phyloP scores from a whole-genome alignment of 352 stramenopile genomes.

The Phytophthora boehmeriae region DNA sequence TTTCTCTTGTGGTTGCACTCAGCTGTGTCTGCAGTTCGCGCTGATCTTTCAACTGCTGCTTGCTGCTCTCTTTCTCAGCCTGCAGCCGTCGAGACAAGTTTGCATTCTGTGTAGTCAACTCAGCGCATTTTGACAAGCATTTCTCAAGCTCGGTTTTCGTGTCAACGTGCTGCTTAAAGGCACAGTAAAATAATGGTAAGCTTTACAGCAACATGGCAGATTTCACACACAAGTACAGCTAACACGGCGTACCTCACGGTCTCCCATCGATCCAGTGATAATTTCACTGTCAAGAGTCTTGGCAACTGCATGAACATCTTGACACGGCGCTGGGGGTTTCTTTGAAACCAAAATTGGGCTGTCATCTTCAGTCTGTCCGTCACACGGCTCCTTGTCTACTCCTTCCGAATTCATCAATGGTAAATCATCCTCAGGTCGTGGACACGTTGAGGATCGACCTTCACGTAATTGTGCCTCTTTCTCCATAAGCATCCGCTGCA shows the following conservation, averaged over 20 bases:
- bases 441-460: background rate
- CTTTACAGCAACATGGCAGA: background rate
- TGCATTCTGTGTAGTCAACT: slow-evolving; percentile 36
- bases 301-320: background rate
- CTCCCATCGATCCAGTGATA: slow-evolving; percentile 8
- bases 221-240: background rate
- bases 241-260: slow-evolving; percentile 11
- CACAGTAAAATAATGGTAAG: background rate
- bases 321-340: slow-evolving; percentile 13
- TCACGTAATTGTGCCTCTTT: slow-evolving; percentile 11
- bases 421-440: background rate
- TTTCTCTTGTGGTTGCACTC: slow-evolving; percentile 19
- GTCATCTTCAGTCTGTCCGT: background rate
- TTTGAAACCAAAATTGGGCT: slow-evolving; percentile 20
- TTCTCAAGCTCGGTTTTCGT: slow-evolving; percentile 21
- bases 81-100: slow-evolving; percentile 32
- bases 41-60: slow-evolving; percentile 26
- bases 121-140: slow-evolving; percentile 27
- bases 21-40: slow-evolving; percentile 30
- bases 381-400: background rate
- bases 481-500: slow-evolving; percentile 22
- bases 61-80: slow-evolving; percentile 27
- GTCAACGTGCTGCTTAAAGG: background rate
- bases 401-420: background rate
- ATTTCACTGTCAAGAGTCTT: background rate